phyloP scores from a whole-genome alignment of 2,329 filamentous ascomycete genomes.

The Fusarium nodosum region DNA sequence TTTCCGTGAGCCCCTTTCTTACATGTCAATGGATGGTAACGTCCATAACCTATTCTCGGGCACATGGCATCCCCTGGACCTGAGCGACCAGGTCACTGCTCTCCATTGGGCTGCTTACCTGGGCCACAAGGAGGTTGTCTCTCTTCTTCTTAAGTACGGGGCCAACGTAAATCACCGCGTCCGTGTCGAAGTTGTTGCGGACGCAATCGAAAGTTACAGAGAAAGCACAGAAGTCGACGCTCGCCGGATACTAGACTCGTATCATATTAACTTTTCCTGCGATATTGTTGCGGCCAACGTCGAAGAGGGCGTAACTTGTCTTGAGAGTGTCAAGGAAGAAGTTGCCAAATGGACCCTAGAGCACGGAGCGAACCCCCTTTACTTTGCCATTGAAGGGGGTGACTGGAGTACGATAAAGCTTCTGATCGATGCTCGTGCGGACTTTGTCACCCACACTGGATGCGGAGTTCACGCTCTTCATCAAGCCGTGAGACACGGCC shows the following conservation, averaged over 20 bases:
- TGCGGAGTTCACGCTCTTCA: slow-evolving; percentile 15
- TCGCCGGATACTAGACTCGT: background rate
- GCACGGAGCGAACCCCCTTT: slow-evolving; percentile 22
- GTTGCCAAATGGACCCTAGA: background rate
- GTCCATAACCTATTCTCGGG: background rate
- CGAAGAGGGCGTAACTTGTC: rapidly evolving
- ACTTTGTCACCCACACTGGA: slow-evolving; percentile 9
- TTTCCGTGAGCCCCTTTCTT: background rate
- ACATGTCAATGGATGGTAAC: background rate
- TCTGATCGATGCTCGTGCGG: background rate
- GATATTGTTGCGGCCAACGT: background rate
- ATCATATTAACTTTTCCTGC: background rate
- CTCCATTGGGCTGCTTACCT: slow-evolving; percentile 17
- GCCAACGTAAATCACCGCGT: slow-evolving; percentile 18
- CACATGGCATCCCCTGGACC: background rate
- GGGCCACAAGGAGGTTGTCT: background rate
- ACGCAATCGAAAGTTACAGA: background rate
- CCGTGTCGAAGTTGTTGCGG: background rate
- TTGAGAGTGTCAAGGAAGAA: background rate
- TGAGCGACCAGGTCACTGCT: slow-evolving; percentile 12
- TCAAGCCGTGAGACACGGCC: background rate
- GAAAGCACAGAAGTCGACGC: too few relatives aligned
- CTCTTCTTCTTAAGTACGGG: background rate
- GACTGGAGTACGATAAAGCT: background rate
- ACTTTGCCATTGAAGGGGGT: slow-evolving; percentile 18